Evolutionary conservation across 75 land plant genomes (phyloP), one percentile per base, ranked within the genome.

Genomic region (Pinus taeda): DNA sequence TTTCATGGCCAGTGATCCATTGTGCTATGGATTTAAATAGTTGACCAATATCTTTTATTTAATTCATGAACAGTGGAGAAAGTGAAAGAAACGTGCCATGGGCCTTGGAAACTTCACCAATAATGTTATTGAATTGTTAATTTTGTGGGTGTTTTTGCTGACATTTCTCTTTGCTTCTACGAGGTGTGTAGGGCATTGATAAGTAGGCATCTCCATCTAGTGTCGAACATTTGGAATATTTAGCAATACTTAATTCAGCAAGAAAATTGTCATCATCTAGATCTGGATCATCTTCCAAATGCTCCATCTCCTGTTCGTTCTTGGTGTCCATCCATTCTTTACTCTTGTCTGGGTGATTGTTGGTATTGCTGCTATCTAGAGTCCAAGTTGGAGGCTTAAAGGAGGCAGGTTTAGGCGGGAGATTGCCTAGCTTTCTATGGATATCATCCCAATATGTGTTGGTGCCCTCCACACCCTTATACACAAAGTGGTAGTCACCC

Each of bases 391-490:
- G 85, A 0, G 99, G 93, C 70, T 90, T 95, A 86, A 88, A 85
- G 0, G 92, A 91, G 8, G 90, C 83, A 3, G 91, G 86, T 78
- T 96, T 94, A 15, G 93, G 85, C 0, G 99, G 99, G 11, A 94
- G 80, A 75, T 96, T 96, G 12, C 99, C 99, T 0, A 92, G 79
- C 82, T 91, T 92, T 26, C 98, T 75, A 76, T 96, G 99, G 26
- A 96, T 83, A 70, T 96, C 99, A 78, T 96, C 99, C 99, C 99
- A 96, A 73, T 96, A 76, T 3, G 99, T 96, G 57, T 87, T 90
- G 5, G 98, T 85, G 26, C 99, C 99, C 70, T 96, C 97, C 78
- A 90, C 88, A 71, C 94, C 99, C 84, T 92, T 96, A 90, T 96
- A 94, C 71, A 94, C 95, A 74, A 87, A 94, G 67, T 92, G 97